Base-by-base conservation (phyloP, 768 basidiomycete species). In the Boletus barrowsii region DNA sequence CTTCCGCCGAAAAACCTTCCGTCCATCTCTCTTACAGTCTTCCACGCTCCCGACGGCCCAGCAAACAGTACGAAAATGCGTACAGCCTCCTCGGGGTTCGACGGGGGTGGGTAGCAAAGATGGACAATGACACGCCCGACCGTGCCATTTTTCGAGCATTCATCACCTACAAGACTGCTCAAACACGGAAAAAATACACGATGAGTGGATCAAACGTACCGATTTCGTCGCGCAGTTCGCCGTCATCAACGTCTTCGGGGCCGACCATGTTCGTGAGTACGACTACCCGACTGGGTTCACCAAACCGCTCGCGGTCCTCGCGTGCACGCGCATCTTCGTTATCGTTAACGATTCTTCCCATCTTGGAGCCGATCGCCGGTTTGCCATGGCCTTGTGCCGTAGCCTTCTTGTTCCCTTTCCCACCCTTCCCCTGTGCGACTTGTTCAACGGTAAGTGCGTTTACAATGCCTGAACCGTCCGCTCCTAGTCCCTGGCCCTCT, bases 21-120 rank as follows among this genome's bases (percentile, higher is more conserved):
- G 62, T 98, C 93, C 49, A 98, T 78, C 68, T 96, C 93, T 45
- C 93, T 83, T 3, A 95, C 91, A 0, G 93, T 94, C 71, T 93
- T 92, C 95, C 94, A 98, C 7, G 95, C 96, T 11, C 93, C 96
- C 0, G 82, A 94, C 5, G 91, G 90, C 1, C 95, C 96, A 0
- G 86, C 84, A 64, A 96, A 98, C 49, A 90, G 74, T 15, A 98
- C 88, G 66, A 97, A 98, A 50, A 98, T 87, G 48, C 94, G 86
- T 5, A 97, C 88, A 1, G 87, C 84, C n/a, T 93, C 88, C n/a
- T 86, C 84, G 3, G 83, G 76, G 45, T 86, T 77, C 3, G 70
- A 57, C 0, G 91, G 82, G 2, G 80, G 74, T 3, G 92, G 90
- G 40, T 85, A 76, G 42, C 89, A 81, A 37, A 83, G 72, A 61